Evolutionary conservation across 2,329 filamentous ascomycete species (phyloP), one percentile per base, ranked within the genome.

Genomic region (Colletotrichum simmondsii): DNA sequence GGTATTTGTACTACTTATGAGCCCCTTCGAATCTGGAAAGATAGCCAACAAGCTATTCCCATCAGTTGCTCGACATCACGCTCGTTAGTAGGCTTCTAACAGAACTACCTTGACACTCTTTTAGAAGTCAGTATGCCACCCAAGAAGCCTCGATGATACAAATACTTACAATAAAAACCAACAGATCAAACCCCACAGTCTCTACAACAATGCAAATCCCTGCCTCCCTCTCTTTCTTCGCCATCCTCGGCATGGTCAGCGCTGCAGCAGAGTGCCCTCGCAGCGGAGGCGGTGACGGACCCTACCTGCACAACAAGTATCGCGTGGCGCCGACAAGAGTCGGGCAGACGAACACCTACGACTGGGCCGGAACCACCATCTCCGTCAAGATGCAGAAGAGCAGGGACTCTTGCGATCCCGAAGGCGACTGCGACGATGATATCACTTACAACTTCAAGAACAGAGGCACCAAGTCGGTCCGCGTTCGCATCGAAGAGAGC

Each of bases 381-480:
- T 19, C n/a, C 14, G 32, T 65, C 52, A 65, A 65, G 32, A 65
- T 57, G 63, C 63, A 65, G 32, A n/a, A 49, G 7, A 65, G 35
- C 30, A 28, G 8, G 11, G 63, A 65, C 63, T 42, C 22, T 2
- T 65, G 63, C 24, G 22, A 37, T 5, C 52, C 63, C 1, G 52
- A 65, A 7, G 32, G 32, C 2, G 10, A 37, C 19, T 65, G 63
- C 32, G 16, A 57, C 14, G 63, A 65, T 11, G 16, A 16, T 16
- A 65, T 65, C 32, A 65, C 30, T 1, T 65, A 26, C 32, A 65
- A 65, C 63, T 57, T 65, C 30, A 65, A 65, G 5, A 65, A 65
- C 52, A 28, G 22, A 16, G 63, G 63, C 10, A 37, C 32, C 1
- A 37, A 7, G 12, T 32, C 16, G 22, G 19, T 65, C 14, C 52